Evolutionary conservation across 179 eudicot species (phyloP).

Genomic region (Silene noctiflora): DNA sequence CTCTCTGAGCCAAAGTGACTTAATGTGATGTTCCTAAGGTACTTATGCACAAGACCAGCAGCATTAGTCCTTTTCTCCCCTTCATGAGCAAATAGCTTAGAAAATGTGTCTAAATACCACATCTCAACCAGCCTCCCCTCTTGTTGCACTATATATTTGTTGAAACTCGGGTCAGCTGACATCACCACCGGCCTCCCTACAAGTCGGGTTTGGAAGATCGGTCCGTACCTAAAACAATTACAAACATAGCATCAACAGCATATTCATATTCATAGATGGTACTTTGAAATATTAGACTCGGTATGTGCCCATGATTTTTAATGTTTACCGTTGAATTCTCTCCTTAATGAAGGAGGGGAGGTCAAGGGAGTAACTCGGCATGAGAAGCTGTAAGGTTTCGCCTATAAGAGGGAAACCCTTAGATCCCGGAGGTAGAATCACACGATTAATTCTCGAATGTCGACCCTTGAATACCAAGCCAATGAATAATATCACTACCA

Average conservation of each 20-base stretch:
- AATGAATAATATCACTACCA: slow-evolving; percentile 23
- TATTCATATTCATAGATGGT: background rate
- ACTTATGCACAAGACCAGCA: slow-evolving; percentile 45
- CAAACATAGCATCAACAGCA: background rate
- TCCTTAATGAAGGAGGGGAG: slow-evolving; percentile 43
- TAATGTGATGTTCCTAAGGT: slow-evolving; percentile 40
- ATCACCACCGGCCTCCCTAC: slow-evolving; percentile 53
- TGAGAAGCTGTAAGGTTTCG: slow-evolving; percentile 38
- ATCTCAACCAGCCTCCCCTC: slow-evolving; percentile 49
- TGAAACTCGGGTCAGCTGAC: slow-evolving; percentile 48
- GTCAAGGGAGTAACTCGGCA: slow-evolving; percentile 43
- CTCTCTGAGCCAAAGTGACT: slow-evolving; percentile 50
- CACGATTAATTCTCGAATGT: slow-evolving; percentile 11
- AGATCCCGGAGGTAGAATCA: slow-evolving; percentile 38
- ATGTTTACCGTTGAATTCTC: slow-evolving; percentile 37
- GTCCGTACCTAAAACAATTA: slow-evolving; percentile 39
- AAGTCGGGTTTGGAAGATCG: slow-evolving; percentile 48
- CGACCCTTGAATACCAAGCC: background rate
- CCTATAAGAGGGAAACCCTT: slow-evolving; percentile 41
- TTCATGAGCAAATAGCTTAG: slow-evolving; percentile 41
- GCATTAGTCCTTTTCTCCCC: slow-evolving; percentile 43
- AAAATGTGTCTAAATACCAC: slow-evolving; percentile 57
- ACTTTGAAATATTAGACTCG: background rate
- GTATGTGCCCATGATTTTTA: too few species aligned
- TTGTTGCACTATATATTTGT: slow-evolving; percentile 51